These are phyloP conservation scores for Acacia pycnantha DNA, from an alignment of 331 rosid genomes.

Conservation along the genomic window DNA sequence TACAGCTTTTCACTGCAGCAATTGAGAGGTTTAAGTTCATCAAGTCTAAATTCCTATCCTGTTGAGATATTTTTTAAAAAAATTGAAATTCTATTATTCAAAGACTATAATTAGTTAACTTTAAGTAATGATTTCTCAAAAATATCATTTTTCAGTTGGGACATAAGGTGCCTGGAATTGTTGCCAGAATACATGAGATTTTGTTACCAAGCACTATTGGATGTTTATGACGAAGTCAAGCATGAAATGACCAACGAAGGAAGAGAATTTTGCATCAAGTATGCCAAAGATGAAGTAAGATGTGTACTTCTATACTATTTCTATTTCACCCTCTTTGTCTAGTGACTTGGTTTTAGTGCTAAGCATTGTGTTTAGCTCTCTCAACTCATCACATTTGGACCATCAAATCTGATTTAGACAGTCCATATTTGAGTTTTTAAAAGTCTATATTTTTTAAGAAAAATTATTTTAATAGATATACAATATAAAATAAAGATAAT, in stretches of 20 bases:
- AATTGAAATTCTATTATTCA: too few species aligned
- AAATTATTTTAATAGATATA: too few species aligned
- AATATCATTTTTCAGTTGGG: neutral
- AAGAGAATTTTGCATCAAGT: neutral
- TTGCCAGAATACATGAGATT: constrained; percentile 32
- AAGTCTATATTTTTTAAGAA: too few species aligned
- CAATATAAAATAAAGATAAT: too few species aligned
- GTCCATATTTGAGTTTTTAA: too few species aligned
- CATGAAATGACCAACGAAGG: constrained; percentile 11
- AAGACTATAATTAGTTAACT: too few species aligned
- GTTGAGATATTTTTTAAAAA: neutral
- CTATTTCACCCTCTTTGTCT: too few species aligned
- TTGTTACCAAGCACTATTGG: constrained; percentile 24
- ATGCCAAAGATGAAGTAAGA: constrained; percentile 24
- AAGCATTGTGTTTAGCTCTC: too few species aligned
- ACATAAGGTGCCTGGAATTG: neutral
- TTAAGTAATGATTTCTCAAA: neutral
- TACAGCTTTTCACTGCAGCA: constrained; percentile 30
- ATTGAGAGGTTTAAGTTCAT: constrained; percentile 18
- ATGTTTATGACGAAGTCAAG: constrained; percentile 12
- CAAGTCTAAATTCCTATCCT: neutral
- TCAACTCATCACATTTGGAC: too few species aligned
- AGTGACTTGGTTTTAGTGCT: too few species aligned
- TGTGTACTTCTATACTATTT: neutral
- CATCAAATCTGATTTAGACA: too few species aligned